These are phyloP conservation scores for Paecilomyces dactylethromorphus DNA, from an alignment of 2,329 filamentous ascomycete genomes.

Conservation along the genomic window DNA sequence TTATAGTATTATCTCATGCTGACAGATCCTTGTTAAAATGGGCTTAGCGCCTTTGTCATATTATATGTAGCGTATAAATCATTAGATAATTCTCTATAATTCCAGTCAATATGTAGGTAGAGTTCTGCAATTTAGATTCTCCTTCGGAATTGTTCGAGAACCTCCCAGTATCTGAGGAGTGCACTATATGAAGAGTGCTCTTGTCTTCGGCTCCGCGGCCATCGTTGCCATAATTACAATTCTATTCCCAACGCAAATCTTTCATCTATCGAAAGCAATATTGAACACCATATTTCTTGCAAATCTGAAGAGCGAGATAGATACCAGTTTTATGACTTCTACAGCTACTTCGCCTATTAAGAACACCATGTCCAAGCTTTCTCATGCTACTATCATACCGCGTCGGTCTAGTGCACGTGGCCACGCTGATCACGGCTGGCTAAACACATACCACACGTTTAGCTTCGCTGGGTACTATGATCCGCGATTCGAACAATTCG, in stretches of 20 bases:
- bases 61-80: background rate
- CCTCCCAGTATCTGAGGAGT: background rate
- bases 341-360: conserved; percentile 8
- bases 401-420: conserved; percentile 67
- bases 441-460: conserved; percentile 82
- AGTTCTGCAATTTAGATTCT: background rate
- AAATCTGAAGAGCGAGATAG: background rate
- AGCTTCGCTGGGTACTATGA: conserved; percentile 69
- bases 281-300: background rate
- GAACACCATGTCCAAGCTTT: conserved; percentile 55
- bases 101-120: background rate
- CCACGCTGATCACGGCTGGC: conserved; percentile 77
- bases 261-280: background rate
- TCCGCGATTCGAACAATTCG: conserved; percentile 61
- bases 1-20: background rate
- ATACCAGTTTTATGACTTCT: background rate
- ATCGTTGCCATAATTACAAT: background rate
- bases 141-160: background rate
- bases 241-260: background rate
- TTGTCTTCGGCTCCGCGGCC: background rate
- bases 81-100: background rate
- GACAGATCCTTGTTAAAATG: background rate
- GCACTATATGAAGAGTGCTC: background rate
- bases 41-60: background rate
- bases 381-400: conserved; percentile 65